Conservation (phyloP, 495 filamentous ascomycete genomes). For the Aspergillus funiculosus region DNA sequence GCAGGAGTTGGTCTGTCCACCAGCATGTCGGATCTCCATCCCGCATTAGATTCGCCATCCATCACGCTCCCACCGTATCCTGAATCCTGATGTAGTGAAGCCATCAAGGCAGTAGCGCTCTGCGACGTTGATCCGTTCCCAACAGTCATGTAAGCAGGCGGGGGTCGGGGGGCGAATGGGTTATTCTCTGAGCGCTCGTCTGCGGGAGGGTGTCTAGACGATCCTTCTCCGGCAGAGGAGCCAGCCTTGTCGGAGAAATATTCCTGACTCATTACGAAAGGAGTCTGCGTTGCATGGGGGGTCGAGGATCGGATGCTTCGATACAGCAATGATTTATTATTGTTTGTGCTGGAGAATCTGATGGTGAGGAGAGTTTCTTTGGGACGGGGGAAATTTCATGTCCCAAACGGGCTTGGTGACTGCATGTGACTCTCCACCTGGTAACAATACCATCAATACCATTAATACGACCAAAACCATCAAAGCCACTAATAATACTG, state of each 20-base stretch:
- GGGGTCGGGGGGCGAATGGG: slow-evolving; percentile 31
- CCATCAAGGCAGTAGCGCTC: slow-evolving; percentile 61
- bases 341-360: background rate
- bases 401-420: slow-evolving; percentile 13
- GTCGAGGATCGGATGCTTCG: slow-evolving; percentile 3
- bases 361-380: slow-evolving; percentile 8
- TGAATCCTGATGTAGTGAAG: slow-evolving; percentile 74
- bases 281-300: slow-evolving; percentile 12
- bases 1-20: slow-evolving; percentile 60
- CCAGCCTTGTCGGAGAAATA: slow-evolving; percentile 49
- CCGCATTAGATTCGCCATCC: slow-evolving; percentile 38
- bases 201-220: slow-evolving; percentile 31
- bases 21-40: slow-evolving; percentile 57
- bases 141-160: slow-evolving; percentile 78
- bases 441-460: no score
- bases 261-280: slow-evolving; percentile 65
- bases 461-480: no score
- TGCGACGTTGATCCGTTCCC: slow-evolving; percentile 76
- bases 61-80: slow-evolving; percentile 67
- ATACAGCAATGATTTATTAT: slow-evolving; percentile 1
- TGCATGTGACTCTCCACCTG: slow-evolving; percentile 19
- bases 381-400: slow-evolving; percentile 14
- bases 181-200: slow-evolving; percentile 26
- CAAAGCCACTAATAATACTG: background rate
- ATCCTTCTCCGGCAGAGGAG: slow-evolving; percentile 34